phyloP scores from a whole-genome alignment of 768 basidiomycete genomes.

The Tephrocybe rancida region DNA sequence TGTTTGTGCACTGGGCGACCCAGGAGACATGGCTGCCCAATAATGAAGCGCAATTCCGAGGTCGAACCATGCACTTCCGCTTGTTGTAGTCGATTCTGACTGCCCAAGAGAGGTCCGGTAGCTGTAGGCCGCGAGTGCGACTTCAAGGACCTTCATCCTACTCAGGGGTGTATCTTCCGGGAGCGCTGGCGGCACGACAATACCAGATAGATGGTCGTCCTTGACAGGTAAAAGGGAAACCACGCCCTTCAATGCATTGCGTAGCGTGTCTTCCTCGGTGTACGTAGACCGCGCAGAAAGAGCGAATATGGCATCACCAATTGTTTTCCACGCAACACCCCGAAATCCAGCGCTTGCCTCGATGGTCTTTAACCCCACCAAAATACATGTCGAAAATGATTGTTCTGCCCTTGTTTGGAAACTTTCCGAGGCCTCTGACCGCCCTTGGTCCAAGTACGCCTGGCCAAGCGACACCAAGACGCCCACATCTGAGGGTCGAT shows the following conservation, averaged over 20 bases:
- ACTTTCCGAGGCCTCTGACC: constrained; percentile 63
- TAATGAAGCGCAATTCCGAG: constrained; percentile 62
- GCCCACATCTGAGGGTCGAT: constrained; percentile 69
- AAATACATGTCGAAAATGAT: constrained; percentile 68
- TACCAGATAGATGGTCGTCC: constrained; percentile 40
- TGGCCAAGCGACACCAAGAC: constrained; percentile 72
- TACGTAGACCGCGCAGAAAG: constrained; percentile 59
- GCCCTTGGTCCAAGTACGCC: constrained; percentile 72
- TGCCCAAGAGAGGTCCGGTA: constrained; percentile 61
- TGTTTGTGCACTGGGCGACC: constrained; percentile 33
- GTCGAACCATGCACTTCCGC: constrained; percentile 74
- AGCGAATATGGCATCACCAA: constrained; percentile 74
- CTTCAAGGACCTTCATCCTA: constrained; percentile 43
- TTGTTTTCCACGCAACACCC: constrained; percentile 78
- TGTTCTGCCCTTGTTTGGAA: constrained; percentile 74
- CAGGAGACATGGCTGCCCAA: constrained; percentile 38
- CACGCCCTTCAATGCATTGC: constrained; percentile 33
- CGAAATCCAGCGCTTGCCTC: constrained; percentile 63
- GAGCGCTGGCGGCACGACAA: constrained; percentile 36
- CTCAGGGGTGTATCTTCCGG: constrained; percentile 23
- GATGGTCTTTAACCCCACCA: constrained; percentile 49
- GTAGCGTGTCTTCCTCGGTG: constrained; percentile 42
- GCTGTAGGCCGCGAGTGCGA: constrained; percentile 61
- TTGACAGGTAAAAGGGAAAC: constrained; percentile 40
- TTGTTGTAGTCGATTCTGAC: constrained; percentile 43